Conservation (phyloP, 108 stramenopile genomes). For the Bacterosira constricta region DNA sequence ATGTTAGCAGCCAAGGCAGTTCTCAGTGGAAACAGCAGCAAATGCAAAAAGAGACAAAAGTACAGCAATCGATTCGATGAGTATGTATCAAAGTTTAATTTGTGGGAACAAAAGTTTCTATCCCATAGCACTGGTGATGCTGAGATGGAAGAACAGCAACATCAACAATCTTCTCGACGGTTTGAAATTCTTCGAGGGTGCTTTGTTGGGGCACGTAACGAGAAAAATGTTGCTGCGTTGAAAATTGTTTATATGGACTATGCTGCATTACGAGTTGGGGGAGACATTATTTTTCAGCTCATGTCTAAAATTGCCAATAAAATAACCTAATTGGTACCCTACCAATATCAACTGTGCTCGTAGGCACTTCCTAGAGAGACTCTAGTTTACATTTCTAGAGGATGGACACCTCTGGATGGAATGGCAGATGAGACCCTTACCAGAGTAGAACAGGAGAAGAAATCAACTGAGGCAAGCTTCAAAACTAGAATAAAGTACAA, state of each 20-base stretch:
- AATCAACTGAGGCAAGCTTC: too few species aligned
- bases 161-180: conserved; percentile 24
- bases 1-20: conserved; percentile 37
- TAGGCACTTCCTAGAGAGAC: too few species aligned
- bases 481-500: too few species aligned
- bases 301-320: conserved; percentile 55
- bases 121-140: neutral
- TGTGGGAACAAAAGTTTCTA: conserved; percentile 72
- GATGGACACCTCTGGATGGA: too few species aligned
- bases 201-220: conserved; percentile 78
- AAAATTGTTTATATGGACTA: conserved; percentile 84
- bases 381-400: too few species aligned
- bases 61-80: conserved; percentile 69
- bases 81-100: conserved; percentile 66
- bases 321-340: too few species aligned
- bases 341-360: too few species aligned
- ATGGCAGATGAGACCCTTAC: too few species aligned
- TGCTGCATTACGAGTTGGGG: conserved; percentile 70
- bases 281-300: conserved; percentile 79
- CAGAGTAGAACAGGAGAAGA: too few species aligned
- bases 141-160: neutral
- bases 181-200: conserved; percentile 79
- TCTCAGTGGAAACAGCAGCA: conserved; percentile 12
- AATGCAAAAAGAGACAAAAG: conserved; percentile 42
- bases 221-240: conserved; percentile 70